Evolutionary conservation across 768 basidiomycete genomes (phyloP).

Genomic region (Trametes villosa): DNA sequence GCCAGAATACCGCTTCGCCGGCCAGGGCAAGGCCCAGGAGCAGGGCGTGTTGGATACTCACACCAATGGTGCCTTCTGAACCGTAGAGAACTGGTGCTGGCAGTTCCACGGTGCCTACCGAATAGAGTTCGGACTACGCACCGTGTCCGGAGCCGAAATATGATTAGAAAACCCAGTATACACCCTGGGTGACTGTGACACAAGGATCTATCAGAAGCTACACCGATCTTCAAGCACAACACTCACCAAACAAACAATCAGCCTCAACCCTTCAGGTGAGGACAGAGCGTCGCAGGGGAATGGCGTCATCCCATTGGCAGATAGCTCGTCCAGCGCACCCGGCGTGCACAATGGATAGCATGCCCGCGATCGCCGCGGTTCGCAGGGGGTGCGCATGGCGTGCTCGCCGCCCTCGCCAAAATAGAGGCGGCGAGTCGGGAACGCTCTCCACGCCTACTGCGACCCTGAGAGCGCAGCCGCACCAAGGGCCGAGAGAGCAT

Average conservation of each 20-base stretch:
- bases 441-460: not conserved
- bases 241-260: too few species aligned
- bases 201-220: too few species aligned
- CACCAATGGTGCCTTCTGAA: too few species aligned
- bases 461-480: constrained; percentile 15
- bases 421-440: constrained; percentile 6
- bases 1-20: not conserved
- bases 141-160: too few species aligned
- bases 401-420: not conserved
- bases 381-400: not conserved
- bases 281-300: not conserved
- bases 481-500: not conserved
- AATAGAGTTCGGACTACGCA: too few species aligned
- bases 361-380: not conserved
- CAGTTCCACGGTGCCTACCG: too few species aligned
- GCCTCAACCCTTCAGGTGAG: not conserved
- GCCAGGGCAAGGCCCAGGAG: not conserved
- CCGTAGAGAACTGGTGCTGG: not conserved
- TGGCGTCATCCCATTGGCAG: not conserved
- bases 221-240: too few species aligned
- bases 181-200: too few species aligned
- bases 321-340: not conserved
- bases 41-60: not conserved
- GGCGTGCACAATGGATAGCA: not conserved
- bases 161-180: too few species aligned